Percentiles rank a stretch among this genome's conserved stretches.
These are phyloP conservation scores for Hanseniaspora vineae DNA, from an alignment of 805 yeast genomes.

Conservation along the genomic window DNA sequence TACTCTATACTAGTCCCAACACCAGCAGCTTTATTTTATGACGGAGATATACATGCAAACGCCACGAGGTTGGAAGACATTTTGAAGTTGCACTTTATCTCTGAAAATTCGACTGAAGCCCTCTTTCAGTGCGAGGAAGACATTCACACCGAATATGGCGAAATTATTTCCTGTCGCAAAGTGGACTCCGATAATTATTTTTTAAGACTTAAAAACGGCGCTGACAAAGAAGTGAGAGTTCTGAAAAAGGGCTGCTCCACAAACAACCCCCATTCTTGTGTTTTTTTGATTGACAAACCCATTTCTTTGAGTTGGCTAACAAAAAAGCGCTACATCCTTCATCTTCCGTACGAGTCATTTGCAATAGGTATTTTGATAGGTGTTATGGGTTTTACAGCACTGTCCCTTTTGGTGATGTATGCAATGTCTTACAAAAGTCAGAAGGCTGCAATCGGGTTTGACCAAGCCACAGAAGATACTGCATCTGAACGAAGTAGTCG, in stretches of 20 bases:
- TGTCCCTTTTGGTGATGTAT: slow-evolving; percentile 26
- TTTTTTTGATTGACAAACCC: slow-evolving; percentile 56
- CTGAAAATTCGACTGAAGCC: slow-evolving; percentile 35
- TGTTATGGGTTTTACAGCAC: slow-evolving; percentile 27
- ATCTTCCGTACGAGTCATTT: slow-evolving; percentile 54
- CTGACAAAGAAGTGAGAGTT: slow-evolving; percentile 45
- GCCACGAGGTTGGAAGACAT: slow-evolving; percentile 37
- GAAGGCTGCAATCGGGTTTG: background rate
- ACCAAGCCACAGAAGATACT: background rate
- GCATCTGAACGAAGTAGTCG: no score
- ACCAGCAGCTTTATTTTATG: slow-evolving; percentile 37
- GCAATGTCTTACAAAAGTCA: slow-evolving; percentile 18
- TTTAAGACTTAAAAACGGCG: slow-evolving; percentile 28
- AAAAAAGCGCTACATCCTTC: slow-evolving; percentile 40
- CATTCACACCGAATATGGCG: slow-evolving; percentile 25
- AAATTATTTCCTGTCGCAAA: slow-evolving; percentile 31
- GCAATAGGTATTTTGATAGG: slow-evolving; percentile 58
- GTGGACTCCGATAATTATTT: slow-evolving; percentile 26
- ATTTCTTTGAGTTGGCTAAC: slow-evolving; percentile 52
- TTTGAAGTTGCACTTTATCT: slow-evolving; percentile 56
- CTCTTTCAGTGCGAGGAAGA: slow-evolving; percentile 36
- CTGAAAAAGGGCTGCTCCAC: slow-evolving; percentile 50
- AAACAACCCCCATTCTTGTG: slow-evolving; percentile 29
- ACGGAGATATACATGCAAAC: slow-evolving; percentile 32
- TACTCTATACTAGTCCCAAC: slow-evolving; percentile 68